Base-by-base conservation (phyloP, 2,329 filamentous ascomycete species). In the Verticillium zaregamsianum region DNA sequence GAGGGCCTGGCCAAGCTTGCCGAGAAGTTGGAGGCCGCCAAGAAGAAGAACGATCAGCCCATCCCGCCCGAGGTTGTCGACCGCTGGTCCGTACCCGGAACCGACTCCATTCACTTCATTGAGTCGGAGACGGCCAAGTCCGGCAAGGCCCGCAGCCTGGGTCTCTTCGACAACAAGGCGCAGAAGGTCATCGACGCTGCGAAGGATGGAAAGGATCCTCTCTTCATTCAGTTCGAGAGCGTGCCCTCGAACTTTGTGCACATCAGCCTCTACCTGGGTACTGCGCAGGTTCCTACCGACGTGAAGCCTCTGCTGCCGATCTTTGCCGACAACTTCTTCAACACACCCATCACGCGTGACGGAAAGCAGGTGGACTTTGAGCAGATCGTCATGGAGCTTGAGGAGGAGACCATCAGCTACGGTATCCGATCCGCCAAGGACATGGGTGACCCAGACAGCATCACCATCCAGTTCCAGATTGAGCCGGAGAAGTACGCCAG, bases 191-290 rank as follows among this genome's bases (percentile, higher is more conserved):
- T 99, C 57, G 91, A 98, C 71, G 79, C 82, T 15, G 86, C 92
- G 49, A 66, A 78, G 20, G 80, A 79, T 7, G 76, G 88, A 39
- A 31, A 33, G 31, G 73, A 88, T n/a, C 90, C 92, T 0, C 79
- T 98, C 2, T 99, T 97, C 75, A 83, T 99, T n/a, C 94, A 99
- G 75, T 99, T 96, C 67, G 95, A 99, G 76, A 89, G 97, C 70
- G 93, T 98, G 15, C 89, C 90, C 2, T 96, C 92, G 63, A 96
- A 92, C 71, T 99, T 99, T 73, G 92, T 96, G 7, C 90, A 94
- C 68, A 84, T 98, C 62, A 89, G 87, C 57, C 76, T 98, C 25
- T 86, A 95, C 61, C 80, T 98, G 58, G 92, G 92, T 59, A 96
- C 93, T 0, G 84, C 87, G 2, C 80, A 86, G 35, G 81, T 97